Base-by-base conservation (phyloP, 805 yeast genomes). In the Saccharomycopsis fodiens region DNA sequence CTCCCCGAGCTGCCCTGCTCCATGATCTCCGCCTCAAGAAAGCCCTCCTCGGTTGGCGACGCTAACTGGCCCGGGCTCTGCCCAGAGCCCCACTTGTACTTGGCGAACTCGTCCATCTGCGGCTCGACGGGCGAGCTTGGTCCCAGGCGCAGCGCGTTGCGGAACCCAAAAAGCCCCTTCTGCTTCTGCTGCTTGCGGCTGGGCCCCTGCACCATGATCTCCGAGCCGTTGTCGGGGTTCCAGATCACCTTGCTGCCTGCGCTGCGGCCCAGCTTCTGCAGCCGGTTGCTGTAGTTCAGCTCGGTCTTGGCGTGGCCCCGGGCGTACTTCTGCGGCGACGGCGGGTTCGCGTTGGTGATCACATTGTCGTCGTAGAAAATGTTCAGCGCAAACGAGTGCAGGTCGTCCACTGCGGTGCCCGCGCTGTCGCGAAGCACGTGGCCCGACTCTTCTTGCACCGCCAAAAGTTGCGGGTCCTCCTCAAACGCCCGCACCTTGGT, bases 341-440 rank as follows among this genome's bases (percentile, higher is more conserved):
- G 49, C 3, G 52, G 52, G 36, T 45, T 49, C n/a, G 52, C 52
- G 35, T 49, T 49, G 8, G 52, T 49, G 35, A 49, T 49, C 32
- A 49, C 39, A 34, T 49, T 47, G 7, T 49, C 50, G 31, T 46
- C 47, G 17, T 46, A 47, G 4, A 49, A 42, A 7, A 49, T 49
- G 35, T 46, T 46, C 2, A 41, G 27, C 12, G 50, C 42, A 31
- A 49, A 49, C 5, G 50, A 42, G 23, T 42, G 35, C 7, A 45
- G 16, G 16, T 48, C 52, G 12, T 42, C 40, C 5, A 23, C 44
- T 3, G 20, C 13, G 13, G 32, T 27, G 3, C 31, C 44, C 10
- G 42, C 30, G 17, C 38, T 35, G 10, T 39, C 23, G 12, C 34
- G 15, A 27, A 16, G 41, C 12, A 15, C 15, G 10, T 37, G 41